Evolutionary conservation across 805 yeast species (phyloP).

Genomic region (Myxozyma geophila): DNA sequence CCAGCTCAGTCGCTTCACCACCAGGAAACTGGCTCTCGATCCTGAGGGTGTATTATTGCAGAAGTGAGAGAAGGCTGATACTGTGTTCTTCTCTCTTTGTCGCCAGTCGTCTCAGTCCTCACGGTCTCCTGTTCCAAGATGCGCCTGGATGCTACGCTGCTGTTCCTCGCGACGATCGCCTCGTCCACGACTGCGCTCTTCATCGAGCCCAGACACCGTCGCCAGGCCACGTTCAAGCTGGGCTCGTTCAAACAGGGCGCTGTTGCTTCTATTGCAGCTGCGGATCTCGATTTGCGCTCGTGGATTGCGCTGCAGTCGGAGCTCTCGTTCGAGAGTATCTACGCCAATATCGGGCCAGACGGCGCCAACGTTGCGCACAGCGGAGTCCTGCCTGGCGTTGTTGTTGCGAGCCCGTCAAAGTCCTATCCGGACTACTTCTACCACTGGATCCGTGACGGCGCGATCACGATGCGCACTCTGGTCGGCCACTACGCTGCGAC

Average conservation of each 20-base stretch:
- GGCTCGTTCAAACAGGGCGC: conserved; percentile 1
- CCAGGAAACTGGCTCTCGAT: too few relatives aligned
- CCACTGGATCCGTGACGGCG: conserved; percentile 92
- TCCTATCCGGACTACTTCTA: conserved; percentile 76
- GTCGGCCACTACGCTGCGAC: conserved; percentile 59
- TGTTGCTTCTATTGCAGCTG: too few relatives aligned
- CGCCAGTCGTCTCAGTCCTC: background rate
- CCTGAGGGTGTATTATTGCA: too few relatives aligned
- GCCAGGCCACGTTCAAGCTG: conserved; percentile 3
- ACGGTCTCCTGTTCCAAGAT: background rate
- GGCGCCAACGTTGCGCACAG: conserved; percentile 42
- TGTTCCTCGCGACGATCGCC: conserved; percentile 19
- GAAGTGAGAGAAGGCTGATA: too few relatives aligned
- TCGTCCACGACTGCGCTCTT: conserved; percentile 14
- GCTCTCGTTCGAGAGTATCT: conserved; percentile 52
- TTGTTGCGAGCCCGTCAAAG: conserved; percentile 83
- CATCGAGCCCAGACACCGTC: conserved; percentile 8
- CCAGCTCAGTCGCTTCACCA: too few relatives aligned
- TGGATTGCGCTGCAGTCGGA: conserved; percentile 57
- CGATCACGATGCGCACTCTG: conserved; percentile 65
- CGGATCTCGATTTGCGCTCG: conserved; percentile 47
- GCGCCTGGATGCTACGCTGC: conserved; percentile 15
- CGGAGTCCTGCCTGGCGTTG: conserved; percentile 65
- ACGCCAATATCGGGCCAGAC: conserved; percentile 62
- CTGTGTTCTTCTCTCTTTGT: background rate